Conservation (phyloP, 1,284 basidiomycete genomes). For the Xerocomus nothofagi region DNA sequence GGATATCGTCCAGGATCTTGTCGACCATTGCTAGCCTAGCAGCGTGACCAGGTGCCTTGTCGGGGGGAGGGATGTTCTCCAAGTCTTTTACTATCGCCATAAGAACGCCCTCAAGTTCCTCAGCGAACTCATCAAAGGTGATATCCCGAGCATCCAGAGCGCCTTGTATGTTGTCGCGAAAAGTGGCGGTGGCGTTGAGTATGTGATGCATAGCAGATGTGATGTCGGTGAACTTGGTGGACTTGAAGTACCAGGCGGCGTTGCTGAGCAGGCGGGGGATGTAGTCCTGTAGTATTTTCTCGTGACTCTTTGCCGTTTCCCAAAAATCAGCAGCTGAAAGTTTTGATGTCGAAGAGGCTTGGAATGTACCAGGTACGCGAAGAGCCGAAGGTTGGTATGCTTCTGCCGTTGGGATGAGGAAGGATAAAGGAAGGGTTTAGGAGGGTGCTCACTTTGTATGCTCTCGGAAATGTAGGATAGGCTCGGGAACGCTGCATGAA, state of each 20-base stretch:
- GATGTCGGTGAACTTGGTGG: slow-evolving; percentile 7
- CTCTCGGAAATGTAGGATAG: not conserved
- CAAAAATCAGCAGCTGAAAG: slow-evolving; percentile 9
- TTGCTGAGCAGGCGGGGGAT: slow-evolving; percentile 4
- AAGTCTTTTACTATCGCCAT: not conserved
- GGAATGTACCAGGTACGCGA: not conserved
- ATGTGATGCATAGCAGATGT: slow-evolving; percentile 9
- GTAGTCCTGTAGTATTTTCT: slow-evolving; percentile 5
- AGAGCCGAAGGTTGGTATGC: not conserved
- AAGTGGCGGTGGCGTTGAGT: slow-evolving; percentile 9
- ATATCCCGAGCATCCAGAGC: slow-evolving; percentile 4
- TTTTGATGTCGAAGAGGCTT: not conserved
- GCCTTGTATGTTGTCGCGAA: slow-evolving; percentile 6
- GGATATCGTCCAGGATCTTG: slow-evolving; percentile 4
- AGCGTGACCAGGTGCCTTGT: slow-evolving; percentile 2
- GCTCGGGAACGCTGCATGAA: not conserved
- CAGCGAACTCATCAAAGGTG: slow-evolving; percentile 1
- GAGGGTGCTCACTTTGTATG: slow-evolving; percentile 3
- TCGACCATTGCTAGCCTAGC: slow-evolving; percentile 7
- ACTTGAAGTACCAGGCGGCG: slow-evolving; percentile 1
- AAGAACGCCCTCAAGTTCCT: slow-evolving; percentile 9
- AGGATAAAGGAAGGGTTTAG: not conserved
- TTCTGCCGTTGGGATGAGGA: slow-evolving; percentile 4
- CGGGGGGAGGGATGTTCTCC: not conserved
- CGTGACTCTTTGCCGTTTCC: slow-evolving; percentile 1